phyloP scores from a whole-genome alignment of 2,329 filamentous ascomycete species.

The Reticulascus tulasneorum region DNA sequence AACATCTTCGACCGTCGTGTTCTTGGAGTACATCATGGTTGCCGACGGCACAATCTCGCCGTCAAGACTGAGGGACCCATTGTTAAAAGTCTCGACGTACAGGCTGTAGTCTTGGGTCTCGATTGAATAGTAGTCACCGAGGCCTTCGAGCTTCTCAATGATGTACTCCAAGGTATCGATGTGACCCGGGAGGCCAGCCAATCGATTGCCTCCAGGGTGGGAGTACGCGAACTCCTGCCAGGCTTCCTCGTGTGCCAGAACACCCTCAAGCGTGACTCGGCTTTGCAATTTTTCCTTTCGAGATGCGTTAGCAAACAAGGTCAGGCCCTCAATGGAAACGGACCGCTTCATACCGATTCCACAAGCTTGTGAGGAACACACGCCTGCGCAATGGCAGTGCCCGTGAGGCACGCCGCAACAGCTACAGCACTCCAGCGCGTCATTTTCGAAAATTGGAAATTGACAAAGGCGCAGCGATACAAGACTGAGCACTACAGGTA shows the following conservation, averaged over 20 bases:
- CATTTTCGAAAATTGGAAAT: too few relatives aligned
- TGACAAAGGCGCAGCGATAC: too few relatives aligned
- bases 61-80: constrained; percentile 15
- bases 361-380: constrained; percentile 1
- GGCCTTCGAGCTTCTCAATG: constrained; percentile 26
- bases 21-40: constrained; percentile 31
- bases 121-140: constrained; percentile 27
- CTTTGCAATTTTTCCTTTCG: constrained; percentile 20
- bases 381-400: background rate
- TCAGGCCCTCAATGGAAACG: background rate
- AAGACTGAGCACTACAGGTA: too few relatives aligned
- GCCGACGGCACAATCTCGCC: constrained; percentile 17
- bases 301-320: background rate
- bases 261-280: constrained; percentile 20
- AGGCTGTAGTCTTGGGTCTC: constrained; percentile 25
- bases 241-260: constrained; percentile 23
- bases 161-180: constrained; percentile 29
- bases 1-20: constrained; percentile 28
- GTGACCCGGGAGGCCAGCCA: constrained; percentile 30
- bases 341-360: background rate
- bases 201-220: constrained; percentile 22
- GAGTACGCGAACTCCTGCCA: constrained; percentile 26
- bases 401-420: background rate
- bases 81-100: constrained; percentile 18
- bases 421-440: background rate